phyloP scores from a whole-genome alignment of 2,329 filamentous ascomycete genomes.

The Cercospora nicotianae region DNA sequence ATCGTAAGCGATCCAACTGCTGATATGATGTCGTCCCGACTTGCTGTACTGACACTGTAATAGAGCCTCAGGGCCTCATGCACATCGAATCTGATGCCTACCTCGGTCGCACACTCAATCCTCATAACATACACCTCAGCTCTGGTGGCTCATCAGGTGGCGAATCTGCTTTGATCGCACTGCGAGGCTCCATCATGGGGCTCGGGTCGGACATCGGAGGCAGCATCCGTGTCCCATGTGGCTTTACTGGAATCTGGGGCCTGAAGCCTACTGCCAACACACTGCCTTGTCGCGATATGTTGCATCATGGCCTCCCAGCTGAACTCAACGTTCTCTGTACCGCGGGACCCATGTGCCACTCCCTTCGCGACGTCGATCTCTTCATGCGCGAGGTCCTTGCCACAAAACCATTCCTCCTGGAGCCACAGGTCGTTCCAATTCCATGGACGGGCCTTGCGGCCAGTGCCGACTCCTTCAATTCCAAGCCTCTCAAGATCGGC shows the following conservation, averaged over 20 bases:
- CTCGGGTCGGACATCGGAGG: constrained; percentile 63
- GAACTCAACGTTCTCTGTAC: background rate
- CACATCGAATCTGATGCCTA: constrained; percentile 35
- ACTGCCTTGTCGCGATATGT: background rate
- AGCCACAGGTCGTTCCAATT: background rate
- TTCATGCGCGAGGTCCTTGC: constrained; percentile 4
- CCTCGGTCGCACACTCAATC: constrained; percentile 56
- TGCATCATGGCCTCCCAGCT: background rate
- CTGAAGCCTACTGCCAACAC: constrained; percentile 40
- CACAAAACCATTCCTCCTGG: background rate
- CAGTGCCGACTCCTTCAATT: background rate
- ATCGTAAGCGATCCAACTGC: constrained; percentile 26
- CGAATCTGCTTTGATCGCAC: constrained; percentile 60
- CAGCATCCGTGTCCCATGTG: constrained; percentile 77
- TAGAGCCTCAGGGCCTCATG: constrained; percentile 49
- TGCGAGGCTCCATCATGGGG: constrained; percentile 60
- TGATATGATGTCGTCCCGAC: fast-evolving
- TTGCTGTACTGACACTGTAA: background rate
- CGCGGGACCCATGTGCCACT: background rate
- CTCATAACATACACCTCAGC: constrained; percentile 59
- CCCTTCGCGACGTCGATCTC: background rate
- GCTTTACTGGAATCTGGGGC: constrained; percentile 56
- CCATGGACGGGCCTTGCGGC: background rate
- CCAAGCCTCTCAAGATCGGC: constrained; percentile 1
- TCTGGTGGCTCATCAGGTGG: constrained; percentile 67